Conservation (phyloP, 106 monocot genomes). For the Allium sativum region DNA sequence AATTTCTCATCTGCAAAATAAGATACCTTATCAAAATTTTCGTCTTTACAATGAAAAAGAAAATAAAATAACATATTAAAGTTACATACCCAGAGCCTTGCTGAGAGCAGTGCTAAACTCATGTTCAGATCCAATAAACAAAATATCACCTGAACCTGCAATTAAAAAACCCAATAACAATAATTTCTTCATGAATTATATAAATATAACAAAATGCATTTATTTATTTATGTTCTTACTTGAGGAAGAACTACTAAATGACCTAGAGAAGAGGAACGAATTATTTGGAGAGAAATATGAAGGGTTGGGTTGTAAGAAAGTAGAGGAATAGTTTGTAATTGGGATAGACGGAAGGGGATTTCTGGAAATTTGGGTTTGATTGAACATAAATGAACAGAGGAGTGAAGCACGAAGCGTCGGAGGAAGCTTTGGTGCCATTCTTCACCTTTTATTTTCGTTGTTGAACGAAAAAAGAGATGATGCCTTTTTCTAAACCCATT, state of each 20-base stretch:
- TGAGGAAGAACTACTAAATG: conserved; percentile 2
- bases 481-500: neutral
- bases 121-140: conserved; percentile 14
- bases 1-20: conserved; percentile 18
- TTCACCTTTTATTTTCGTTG: neutral
- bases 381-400: neutral
- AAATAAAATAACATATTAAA: neutral
- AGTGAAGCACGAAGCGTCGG: neutral
- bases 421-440: conserved; percentile 5
- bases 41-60: neutral
- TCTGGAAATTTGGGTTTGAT: neutral
- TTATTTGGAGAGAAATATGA: neutral
- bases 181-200: neutral
- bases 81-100: neutral
- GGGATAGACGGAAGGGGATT: neutral
- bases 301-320: neutral
- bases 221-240: neutral
- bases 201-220: neutral
- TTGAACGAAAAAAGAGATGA: too few relatives aligned
- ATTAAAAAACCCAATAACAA: neutral
- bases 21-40: neutral
- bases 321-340: neutral
- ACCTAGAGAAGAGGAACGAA: conserved; percentile 3
- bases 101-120: conserved; percentile 13
- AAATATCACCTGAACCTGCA: conserved; percentile 13